These are phyloP conservation scores for Neoscytalidium dimidiatum DNA, from an alignment of 2,329 filamentous ascomycete species.

Conservation along the genomic window DNA sequence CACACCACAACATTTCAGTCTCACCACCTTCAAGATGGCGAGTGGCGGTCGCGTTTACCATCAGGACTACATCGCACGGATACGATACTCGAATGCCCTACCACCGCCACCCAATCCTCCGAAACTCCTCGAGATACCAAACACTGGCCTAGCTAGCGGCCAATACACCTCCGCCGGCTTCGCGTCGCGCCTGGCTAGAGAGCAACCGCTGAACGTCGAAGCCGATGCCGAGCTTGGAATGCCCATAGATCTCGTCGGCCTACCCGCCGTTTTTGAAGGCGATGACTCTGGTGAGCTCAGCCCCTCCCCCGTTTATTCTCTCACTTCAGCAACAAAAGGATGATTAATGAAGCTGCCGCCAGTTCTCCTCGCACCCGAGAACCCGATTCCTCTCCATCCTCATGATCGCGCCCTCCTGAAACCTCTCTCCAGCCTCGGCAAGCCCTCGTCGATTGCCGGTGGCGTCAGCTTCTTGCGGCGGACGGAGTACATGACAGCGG, in stretches of 20 bases:
- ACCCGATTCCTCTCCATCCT: conserved; percentile 72
- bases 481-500: conserved; percentile 86
- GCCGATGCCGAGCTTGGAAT: conserved; percentile 97
- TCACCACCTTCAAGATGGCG: conserved; percentile 13
- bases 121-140: conserved; percentile 95
- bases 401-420: conserved; percentile 82
- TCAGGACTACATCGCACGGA: conserved; percentile 96
- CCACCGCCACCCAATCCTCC: conserved; percentile 92
- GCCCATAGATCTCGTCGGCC: conserved; percentile 92
- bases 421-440: conserved; percentile 80
- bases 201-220: conserved; percentile 94
- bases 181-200: conserved; percentile 82
- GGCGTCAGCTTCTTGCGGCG: conserved; percentile 91
- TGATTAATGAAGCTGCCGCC: too few relatives aligned
- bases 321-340: too few relatives aligned
- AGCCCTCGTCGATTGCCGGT: conserved; percentile 73
- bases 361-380: conserved; percentile 81
- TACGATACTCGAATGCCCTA: conserved; percentile 93
- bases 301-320: conserved; percentile 13
- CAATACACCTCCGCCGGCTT: conserved; percentile 91
- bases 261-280: conserved; percentile 92
- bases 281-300: conserved; percentile 78
- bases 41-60: conserved; percentile 53
- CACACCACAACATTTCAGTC: not conserved
- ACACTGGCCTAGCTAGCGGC: conserved; percentile 80